These are phyloP conservation scores for Leishmania aethiopica DNA, from an alignment of 208 protist species.

Conservation along the genomic window DNA sequence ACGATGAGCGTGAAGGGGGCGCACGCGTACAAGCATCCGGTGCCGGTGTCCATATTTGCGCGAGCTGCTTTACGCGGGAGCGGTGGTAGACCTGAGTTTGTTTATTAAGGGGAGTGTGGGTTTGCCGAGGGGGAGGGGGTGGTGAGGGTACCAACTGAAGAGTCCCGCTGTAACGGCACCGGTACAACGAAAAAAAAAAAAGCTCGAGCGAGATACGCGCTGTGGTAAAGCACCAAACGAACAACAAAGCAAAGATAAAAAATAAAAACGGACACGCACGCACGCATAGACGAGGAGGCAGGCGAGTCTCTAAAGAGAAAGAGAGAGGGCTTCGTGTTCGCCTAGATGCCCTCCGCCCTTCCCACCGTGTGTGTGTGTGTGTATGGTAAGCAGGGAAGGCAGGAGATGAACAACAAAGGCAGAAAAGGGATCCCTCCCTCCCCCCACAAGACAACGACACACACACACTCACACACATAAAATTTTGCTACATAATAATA, in stretches of 20 bases:
- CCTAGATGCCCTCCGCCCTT: too few species aligned
- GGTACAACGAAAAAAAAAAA: background rate
- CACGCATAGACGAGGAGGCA: too few species aligned
- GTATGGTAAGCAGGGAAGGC: background rate
- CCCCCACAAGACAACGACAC: background rate
- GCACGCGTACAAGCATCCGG: slow-evolving; percentile 36
- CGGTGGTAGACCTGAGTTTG: background rate
- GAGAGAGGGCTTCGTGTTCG: too few species aligned
- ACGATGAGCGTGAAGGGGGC: slow-evolving; percentile 43
- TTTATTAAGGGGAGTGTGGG: background rate
- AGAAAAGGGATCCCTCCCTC: background rate
- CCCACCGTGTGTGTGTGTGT: background rate
- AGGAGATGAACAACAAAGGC: background rate
- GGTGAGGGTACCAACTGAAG: background rate
- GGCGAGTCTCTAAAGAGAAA: too few species aligned
- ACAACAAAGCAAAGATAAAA: too few species aligned
- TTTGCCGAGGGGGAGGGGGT: background rate
- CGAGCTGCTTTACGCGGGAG: background rate
- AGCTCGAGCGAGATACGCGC: too few species aligned
- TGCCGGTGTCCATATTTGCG: slow-evolving; percentile 12
- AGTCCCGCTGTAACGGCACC: background rate
- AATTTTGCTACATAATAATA: too few species aligned
- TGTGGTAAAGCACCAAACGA: too few species aligned
- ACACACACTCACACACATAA: background rate
- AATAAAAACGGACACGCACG: too few species aligned